phyloP scores from a whole-genome alignment of 352 stramenopile species.

The Plasmopara viticola region DNA sequence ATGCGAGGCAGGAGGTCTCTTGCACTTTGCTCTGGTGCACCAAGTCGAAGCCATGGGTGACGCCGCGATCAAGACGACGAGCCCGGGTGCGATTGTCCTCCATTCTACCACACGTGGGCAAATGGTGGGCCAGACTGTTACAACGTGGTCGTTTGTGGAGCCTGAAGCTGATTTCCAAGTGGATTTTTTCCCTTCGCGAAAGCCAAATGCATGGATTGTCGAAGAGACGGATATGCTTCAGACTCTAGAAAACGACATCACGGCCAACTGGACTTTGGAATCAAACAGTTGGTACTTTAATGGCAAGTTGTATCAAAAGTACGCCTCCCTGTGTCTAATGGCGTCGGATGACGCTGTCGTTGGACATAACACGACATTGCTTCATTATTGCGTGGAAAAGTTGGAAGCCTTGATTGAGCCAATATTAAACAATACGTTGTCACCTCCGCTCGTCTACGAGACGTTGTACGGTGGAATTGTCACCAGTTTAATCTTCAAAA shows the following conservation, averaged over 20 bases:
- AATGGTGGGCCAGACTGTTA: conserved; percentile 42
- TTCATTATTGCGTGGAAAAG: conserved; percentile 48
- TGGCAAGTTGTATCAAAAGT: conserved; percentile 76
- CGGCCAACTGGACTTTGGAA: conserved; percentile 36
- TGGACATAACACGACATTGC: conserved; percentile 37
- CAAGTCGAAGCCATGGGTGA: conserved; percentile 42
- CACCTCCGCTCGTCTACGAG: conserved; percentile 53
- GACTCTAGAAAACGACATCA: conserved; percentile 52
- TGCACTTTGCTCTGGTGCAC: conserved; percentile 66
- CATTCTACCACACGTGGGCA: conserved; percentile 47
- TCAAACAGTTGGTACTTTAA: conserved; percentile 70
- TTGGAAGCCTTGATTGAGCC: conserved; percentile 47
- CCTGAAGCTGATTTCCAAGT: conserved; percentile 44
- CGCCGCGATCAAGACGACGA: conserved; percentile 13
- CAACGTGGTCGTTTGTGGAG: conserved; percentile 47
- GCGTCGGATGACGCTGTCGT: conserved; percentile 43
- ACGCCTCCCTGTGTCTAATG: conserved; percentile 70
- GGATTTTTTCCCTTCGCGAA: conserved; percentile 44
- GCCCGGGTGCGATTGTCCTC: conserved; percentile 27
- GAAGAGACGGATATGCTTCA: conserved; percentile 34
- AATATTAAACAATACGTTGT: conserved; percentile 51
- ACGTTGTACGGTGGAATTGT: conserved; percentile 57
- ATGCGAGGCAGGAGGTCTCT: conserved; percentile 36
- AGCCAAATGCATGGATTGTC: conserved; percentile 24
- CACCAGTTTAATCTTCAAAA: conserved; percentile 39